A percentile compares a stretch with the other conserved stretches of the same genome.
Conservation (phyloP, 331 rosid species). For the Acacia concinna region DNA sequence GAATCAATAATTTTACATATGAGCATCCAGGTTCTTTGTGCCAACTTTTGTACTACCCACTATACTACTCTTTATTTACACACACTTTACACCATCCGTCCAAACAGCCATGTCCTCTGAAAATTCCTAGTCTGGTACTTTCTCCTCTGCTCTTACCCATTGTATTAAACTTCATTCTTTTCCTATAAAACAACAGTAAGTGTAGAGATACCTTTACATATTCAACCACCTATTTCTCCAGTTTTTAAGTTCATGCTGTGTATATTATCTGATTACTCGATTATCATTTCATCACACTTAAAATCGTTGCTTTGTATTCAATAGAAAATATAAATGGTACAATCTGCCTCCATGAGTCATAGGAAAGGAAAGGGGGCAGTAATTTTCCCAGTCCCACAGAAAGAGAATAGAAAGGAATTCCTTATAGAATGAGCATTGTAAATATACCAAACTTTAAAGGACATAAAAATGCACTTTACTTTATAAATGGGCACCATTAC, state of each 20-base stretch:
- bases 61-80: background rate
- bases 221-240: background rate
- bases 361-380: background rate
- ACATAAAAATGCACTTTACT: conserved; percentile 1
- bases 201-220: background rate
- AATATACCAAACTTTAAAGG: background rate
- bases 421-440: background rate
- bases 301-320: background rate
- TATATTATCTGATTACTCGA: background rate
- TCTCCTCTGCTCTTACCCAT: background rate
- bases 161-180: background rate
- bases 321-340: background rate
- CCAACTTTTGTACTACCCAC: background rate
- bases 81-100: background rate
- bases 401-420: background rate
- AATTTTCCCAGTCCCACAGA: background rate
- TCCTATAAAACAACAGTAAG: background rate
- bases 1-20: background rate
- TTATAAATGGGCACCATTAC: conserved; percentile 37
- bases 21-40: background rate
- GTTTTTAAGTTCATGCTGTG: background rate
- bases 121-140: background rate
- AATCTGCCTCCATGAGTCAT: background rate
- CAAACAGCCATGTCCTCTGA: background rate
- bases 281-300: background rate